These are phyloP conservation scores for Trametes sanguinea DNA, from an alignment of 768 basidiomycete genomes.

Conservation along the genomic window DNA sequence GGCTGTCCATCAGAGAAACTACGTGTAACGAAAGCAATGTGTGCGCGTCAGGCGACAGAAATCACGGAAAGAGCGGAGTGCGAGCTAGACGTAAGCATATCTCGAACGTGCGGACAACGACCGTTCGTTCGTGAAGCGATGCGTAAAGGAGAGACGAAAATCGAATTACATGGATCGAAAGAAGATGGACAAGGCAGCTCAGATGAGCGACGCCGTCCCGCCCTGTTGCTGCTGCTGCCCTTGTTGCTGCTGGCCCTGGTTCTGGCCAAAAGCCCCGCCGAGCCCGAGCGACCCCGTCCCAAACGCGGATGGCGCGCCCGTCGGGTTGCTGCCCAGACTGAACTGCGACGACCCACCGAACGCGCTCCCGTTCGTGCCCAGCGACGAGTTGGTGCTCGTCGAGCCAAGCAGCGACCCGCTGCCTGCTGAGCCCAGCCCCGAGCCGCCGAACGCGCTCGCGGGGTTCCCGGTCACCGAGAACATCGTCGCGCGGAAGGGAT, in stretches of 20 bases:
- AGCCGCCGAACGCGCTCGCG: constrained; percentile 13
- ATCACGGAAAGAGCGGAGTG: background rate
- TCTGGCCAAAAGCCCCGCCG: constrained; percentile 10
- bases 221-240: constrained; percentile 43
- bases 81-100: background rate
- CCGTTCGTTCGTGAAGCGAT: background rate
- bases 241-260: constrained; percentile 37
- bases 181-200: constrained; percentile 18
- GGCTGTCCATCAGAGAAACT: constrained; percentile 10
- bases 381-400: constrained; percentile 29
- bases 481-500: constrained; percentile 47
- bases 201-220: constrained; percentile 52
- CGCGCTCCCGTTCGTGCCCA: constrained; percentile 19
- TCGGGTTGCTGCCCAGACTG: constrained; percentile 17
- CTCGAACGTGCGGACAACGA: background rate
- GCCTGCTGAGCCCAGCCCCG: constrained; percentile 8
- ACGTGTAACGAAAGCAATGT: constrained; percentile 11
- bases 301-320: constrained; percentile 25
- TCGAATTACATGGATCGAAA: background rate
- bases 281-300: constrained; percentile 22
- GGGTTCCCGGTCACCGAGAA: constrained; percentile 25
- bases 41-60: background rate
- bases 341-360: constrained; percentile 9
- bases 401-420: constrained; percentile 25
- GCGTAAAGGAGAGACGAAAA: background rate